Evolutionary conservation across 2,329 filamentous ascomycete genomes (phyloP).

Genomic region (Neobulgaria alba): DNA sequence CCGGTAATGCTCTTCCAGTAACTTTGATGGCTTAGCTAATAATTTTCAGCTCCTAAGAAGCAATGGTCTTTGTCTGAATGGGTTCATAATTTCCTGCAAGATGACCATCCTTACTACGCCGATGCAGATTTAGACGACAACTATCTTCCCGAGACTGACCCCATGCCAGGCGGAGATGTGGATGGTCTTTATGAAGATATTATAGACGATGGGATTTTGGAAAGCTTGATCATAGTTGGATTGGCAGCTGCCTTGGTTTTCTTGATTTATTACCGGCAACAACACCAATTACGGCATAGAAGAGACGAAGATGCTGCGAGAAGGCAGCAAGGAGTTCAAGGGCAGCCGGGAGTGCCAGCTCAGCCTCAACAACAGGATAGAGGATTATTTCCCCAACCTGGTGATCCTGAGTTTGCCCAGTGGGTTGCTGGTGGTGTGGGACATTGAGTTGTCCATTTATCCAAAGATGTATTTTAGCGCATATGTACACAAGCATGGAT

Average conservation of each 20-base stretch:
- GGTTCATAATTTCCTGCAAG: constrained; percentile 75
- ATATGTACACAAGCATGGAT: constrained; percentile 8
- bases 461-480: constrained; percentile 12
- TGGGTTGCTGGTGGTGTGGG: constrained; percentile 59
- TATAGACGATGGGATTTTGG: constrained; percentile 70
- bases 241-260: constrained; percentile 66
- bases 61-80: constrained; percentile 77
- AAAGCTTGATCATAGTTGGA: constrained; percentile 75
- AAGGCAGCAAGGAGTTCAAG: constrained; percentile 26
- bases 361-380: constrained; percentile 33
- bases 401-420: constrained; percentile 57
- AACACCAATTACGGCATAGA: constrained; percentile 50
- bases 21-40: constrained; percentile 23
- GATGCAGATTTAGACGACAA: constrained; percentile 41
- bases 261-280: constrained; percentile 74
- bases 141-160: constrained; percentile 40
- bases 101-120: constrained; percentile 49
- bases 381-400: constrained; percentile 56
- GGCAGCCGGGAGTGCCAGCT: constrained; percentile 13
- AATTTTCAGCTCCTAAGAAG: constrained; percentile 51
- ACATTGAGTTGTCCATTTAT: constrained; percentile 32
- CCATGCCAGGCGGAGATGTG: constrained; percentile 46
- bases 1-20: constrained; percentile 49
- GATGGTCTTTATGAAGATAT: constrained; percentile 51
- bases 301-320: constrained; percentile 33